A percentile compares a stretch with the other conserved stretches of the same genome.
These are phyloP conservation scores for Calonectria hawksworthii DNA, from an alignment of 2,329 filamentous ascomycete genomes.

Conservation along the genomic window DNA sequence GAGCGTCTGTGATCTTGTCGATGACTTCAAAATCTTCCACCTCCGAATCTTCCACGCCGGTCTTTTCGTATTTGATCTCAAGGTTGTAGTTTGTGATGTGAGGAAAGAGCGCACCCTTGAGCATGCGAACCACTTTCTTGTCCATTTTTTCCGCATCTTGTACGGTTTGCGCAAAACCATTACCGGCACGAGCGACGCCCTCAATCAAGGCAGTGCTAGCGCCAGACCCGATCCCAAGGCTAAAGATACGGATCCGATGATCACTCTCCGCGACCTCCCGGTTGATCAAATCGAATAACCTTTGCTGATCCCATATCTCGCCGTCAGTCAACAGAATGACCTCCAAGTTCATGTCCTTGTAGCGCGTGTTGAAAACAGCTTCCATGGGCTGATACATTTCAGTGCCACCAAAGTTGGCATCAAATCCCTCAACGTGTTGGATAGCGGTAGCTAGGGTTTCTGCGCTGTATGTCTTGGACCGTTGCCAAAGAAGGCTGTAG, in stretches of 20 bases:
- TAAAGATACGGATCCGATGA: conserved; percentile 64
- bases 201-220: conserved; percentile 68
- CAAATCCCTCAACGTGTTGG: conserved; percentile 56
- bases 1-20: conserved; percentile 66
- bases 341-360: conserved; percentile 62
- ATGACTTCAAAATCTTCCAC: conserved; percentile 68
- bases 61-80: conserved; percentile 69
- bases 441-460: conserved; percentile 59
- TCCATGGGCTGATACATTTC: conserved; percentile 63
- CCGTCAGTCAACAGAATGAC: conserved; percentile 71
- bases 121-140: conserved; percentile 78
- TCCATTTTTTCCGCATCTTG: conserved; percentile 75
- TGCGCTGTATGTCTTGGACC: conserved; percentile 61
- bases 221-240: conserved; percentile 65
- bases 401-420: conserved; percentile 66
- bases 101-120: conserved; percentile 77
- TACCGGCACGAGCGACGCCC: conserved; percentile 66
- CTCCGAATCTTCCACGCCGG: conserved; percentile 35
- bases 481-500: conserved; percentile 61
- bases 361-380: conserved; percentile 57
- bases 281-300: conserved; percentile 61
- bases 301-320: conserved; percentile 63
- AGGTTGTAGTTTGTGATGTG: conserved; percentile 75
- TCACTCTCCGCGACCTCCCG: conserved; percentile 53
- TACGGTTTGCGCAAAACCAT: conserved; percentile 74